These are phyloP conservation scores for Phytopythium montanum DNA, from an alignment of 352 stramenopile species.

Conservation along the genomic window DNA sequence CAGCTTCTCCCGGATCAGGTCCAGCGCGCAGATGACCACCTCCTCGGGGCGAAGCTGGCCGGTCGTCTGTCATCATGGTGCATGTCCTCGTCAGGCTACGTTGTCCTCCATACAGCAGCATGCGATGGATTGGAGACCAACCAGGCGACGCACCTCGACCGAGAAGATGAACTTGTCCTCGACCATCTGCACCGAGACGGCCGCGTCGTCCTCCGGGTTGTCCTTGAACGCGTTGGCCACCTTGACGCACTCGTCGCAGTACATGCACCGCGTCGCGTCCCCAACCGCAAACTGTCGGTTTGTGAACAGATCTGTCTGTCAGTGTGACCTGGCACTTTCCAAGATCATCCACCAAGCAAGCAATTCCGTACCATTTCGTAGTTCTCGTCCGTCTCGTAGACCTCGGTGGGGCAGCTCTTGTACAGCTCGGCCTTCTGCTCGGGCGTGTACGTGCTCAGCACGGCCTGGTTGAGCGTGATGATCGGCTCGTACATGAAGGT, in stretches of 20 bases:
- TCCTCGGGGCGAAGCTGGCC: constrained; percentile 81
- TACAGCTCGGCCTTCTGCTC: constrained; percentile 96
- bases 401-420: constrained; percentile 93
- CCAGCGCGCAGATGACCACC: constrained; percentile 83
- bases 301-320: not conserved
- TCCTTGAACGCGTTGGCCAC: constrained; percentile 92
- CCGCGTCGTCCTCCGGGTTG: constrained; percentile 93
- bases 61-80: constrained; percentile 49
- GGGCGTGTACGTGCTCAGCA: constrained; percentile 90
- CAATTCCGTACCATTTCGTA: constrained; percentile 54
- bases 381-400: constrained; percentile 93
- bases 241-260: constrained; percentile 95
- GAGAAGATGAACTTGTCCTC: constrained; percentile 96
- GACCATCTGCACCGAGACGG: constrained; percentile 85
- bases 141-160: constrained; percentile 85
- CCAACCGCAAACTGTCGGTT: constrained; percentile 44
- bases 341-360: not conserved
- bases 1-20: constrained; percentile 85
- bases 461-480: constrained; percentile 89
- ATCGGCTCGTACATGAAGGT: constrained; percentile 93
- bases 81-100: not conserved
- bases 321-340: no score
- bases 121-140: no score
- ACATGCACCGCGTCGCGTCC: constrained; percentile 89
- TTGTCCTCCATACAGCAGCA: not conserved